Percentiles rank a stretch among this genome's conserved stretches.
Conservation (phyloP, 495 filamentous ascomycete species). For the Trichoderma virens region DNA sequence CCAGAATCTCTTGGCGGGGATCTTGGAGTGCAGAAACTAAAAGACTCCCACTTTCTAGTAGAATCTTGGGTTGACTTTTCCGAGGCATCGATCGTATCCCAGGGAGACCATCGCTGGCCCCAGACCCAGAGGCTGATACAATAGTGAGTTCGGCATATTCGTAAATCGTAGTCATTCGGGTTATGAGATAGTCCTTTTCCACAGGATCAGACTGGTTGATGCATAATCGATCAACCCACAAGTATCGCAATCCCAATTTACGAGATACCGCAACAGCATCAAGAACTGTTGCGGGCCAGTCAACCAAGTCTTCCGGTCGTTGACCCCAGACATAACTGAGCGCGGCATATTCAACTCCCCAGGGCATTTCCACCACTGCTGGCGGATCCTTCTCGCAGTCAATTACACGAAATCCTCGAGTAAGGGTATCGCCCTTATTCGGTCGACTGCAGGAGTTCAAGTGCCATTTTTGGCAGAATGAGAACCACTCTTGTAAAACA, state of each 20-base stretch:
- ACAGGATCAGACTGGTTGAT: constrained; percentile 14
- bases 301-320: neutral
- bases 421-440: constrained; percentile 6
- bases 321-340: constrained; percentile 16
- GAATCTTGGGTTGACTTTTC: constrained; percentile 9
- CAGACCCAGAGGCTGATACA: constrained; percentile 18
- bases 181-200: constrained; percentile 21
- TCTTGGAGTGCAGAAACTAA: constrained; percentile 13
- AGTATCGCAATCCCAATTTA: constrained; percentile 16
- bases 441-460: constrained; percentile 8
- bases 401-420: constrained; percentile 14
- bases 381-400: constrained; percentile 9
- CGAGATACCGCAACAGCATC: constrained; percentile 19
- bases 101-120: constrained; percentile 21
- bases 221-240: constrained; percentile 22
- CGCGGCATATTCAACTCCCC: constrained; percentile 14
- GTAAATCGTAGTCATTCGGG: constrained; percentile 24
- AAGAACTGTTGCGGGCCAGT: constrained; percentile 10
- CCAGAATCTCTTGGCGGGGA: constrained; percentile 13
- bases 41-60: neutral
- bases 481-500: constrained; percentile 10
- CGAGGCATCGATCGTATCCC: constrained; percentile 15
- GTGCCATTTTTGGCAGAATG: constrained; percentile 9
- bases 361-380: constrained; percentile 7
- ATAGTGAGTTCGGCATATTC: constrained; percentile 20